These are phyloP conservation scores for Tetrahymena borealis DNA, from an alignment of 73 alveolate genomes.

Conservation along the genomic window DNA sequence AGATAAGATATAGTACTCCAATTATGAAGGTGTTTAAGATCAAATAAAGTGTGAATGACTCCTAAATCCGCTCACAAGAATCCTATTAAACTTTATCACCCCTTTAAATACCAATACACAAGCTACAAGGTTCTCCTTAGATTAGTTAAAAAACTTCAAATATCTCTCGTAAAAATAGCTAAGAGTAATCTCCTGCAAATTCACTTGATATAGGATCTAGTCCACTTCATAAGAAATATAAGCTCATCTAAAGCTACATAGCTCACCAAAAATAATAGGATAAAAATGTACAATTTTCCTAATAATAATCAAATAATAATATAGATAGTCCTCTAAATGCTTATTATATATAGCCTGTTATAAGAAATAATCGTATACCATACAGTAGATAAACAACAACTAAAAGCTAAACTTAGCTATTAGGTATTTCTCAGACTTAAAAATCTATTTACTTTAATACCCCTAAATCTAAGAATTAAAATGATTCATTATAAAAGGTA, in stretches of 20 bases:
- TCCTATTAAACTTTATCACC: background rate
- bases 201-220: background rate
- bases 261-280: background rate
- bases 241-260: background rate
- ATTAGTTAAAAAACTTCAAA: background rate
- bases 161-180: background rate
- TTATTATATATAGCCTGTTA: background rate
- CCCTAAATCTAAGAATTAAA: background rate
- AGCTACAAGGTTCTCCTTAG: background rate
- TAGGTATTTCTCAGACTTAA: background rate
- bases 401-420: background rate
- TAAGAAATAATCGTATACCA: background rate
- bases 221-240: background rate
- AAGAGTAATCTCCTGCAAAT: background rate
- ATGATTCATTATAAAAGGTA: background rate
- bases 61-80: background rate
- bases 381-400: background rate
- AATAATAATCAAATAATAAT: background rate
- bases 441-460: background rate
- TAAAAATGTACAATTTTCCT: no score
- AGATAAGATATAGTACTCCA: background rate
- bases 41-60: background rate
- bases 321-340: background rate
- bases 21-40: background rate
- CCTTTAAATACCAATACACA: background rate